A percentile compares a stretch with the other conserved stretches of the same genome.
Evolutionary conservation across 768 basidiomycete species (phyloP).

Genomic region (Mycena rosella): DNA sequence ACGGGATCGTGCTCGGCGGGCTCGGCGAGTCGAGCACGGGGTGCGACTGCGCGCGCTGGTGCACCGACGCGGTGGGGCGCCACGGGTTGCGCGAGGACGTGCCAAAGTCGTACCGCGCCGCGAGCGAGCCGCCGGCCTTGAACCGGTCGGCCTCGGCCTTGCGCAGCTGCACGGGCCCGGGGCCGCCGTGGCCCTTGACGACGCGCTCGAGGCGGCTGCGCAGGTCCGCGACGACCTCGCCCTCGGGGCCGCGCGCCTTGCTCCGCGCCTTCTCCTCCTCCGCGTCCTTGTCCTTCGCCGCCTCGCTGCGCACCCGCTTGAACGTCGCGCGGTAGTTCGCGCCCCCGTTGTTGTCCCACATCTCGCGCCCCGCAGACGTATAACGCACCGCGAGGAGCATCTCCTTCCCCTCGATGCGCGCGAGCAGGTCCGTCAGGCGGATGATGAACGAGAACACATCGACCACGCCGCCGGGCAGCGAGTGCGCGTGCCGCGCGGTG

Average conservation of each 20-base stretch:
- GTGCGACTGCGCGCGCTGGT: conserved; percentile 62
- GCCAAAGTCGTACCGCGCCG: conserved; percentile 70
- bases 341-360: conserved; percentile 93
- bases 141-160: conserved; percentile 39
- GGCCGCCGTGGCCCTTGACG: conserved; percentile 50
- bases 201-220: conserved; percentile 77
- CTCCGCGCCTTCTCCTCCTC: conserved; percentile 34
- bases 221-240: conserved; percentile 70
- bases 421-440: conserved; percentile 81
- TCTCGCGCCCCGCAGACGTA: conserved; percentile 75
- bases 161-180: conserved; percentile 39
- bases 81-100: conserved; percentile 64
- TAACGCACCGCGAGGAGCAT: conserved; percentile 85
- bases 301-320: conserved; percentile 44
- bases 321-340: conserved; percentile 86
- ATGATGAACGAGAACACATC: conserved; percentile 87
- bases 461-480: conserved; percentile 59
- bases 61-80: conserved; percentile 48
- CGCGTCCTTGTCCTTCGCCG: conserved; percentile 7
- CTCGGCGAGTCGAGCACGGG: conserved; percentile 50
- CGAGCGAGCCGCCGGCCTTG: conserved; percentile 57
- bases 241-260: conserved; percentile 46
- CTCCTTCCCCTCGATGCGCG: conserved; percentile 85
- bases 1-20: conserved; percentile 55
- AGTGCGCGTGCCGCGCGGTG: conserved; percentile 73